Evolutionary conservation across 148 eudicot species (phyloP).

Genomic region (Polygonum maritimum): DNA sequence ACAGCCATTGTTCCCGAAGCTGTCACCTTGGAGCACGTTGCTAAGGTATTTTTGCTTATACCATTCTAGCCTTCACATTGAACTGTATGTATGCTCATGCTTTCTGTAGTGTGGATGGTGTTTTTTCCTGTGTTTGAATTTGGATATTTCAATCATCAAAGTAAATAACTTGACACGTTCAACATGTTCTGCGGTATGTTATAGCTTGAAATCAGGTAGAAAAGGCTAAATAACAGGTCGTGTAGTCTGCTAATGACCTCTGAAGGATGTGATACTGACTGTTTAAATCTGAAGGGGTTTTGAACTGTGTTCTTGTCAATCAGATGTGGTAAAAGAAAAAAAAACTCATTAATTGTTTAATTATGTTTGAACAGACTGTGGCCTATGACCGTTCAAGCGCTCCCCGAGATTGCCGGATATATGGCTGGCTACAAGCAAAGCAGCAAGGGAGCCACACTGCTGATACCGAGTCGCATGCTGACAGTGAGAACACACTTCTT

Average conservation of each 20-base stretch:
- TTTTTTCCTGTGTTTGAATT: neutral
- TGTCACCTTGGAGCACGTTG: slow-evolving; percentile 79
- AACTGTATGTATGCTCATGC: neutral
- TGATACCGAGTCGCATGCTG: slow-evolving; percentile 19
- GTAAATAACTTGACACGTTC: neutral
- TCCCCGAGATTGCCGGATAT: slow-evolving; percentile 67
- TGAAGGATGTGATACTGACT: neutral
- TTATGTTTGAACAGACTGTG: slow-evolving; percentile 50
- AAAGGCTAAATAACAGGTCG: neutral
- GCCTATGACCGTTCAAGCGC: slow-evolving; percentile 85
- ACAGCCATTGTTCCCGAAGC: slow-evolving; percentile 78
- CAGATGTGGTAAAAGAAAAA: neutral
- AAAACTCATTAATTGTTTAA: neutral
- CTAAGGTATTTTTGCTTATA: slow-evolving; percentile 39
- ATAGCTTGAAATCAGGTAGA: neutral
- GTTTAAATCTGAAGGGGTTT: neutral
- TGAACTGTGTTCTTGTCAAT: neutral
- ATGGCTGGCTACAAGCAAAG: slow-evolving; percentile 54
- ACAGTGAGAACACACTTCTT: slow-evolving; percentile 41
- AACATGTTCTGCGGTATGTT: neutral
- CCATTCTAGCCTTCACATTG: neutral
- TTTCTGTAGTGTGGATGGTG: neutral
- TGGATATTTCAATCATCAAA: neutral
- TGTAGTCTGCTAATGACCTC: neutral
- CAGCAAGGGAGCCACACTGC: slow-evolving; percentile 13